Evolutionary conservation across 176 grass and related monocot species (phyloP).

Genomic region (Canna indica): DNA sequence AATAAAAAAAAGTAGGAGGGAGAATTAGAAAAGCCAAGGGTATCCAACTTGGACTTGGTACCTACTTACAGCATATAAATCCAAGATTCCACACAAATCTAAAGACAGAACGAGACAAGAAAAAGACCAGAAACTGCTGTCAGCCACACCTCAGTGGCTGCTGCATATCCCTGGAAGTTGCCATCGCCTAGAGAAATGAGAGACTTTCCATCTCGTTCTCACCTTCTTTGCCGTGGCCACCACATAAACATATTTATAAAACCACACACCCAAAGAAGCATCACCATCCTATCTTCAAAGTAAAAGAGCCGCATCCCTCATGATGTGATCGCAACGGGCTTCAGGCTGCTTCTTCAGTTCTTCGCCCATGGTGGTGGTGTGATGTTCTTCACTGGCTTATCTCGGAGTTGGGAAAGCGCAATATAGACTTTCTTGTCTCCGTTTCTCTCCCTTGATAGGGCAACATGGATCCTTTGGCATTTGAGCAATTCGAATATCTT

Average conservation of each 20-base stretch:
- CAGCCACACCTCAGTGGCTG: neutral
- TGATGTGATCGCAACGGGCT: neutral
- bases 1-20: neutral
- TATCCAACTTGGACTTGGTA: neutral
- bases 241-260: no score
- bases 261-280: no score
- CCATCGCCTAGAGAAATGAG: neutral
- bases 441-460: neutral
- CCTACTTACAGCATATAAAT: neutral
- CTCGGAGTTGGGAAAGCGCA: neutral
- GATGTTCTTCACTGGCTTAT: neutral
- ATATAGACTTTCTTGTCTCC: neutral
- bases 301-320: neutral
- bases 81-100: neutral
- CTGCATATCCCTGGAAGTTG: neutral
- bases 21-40: neutral
- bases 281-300: neutral
- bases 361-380: neutral
- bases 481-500: neutral
- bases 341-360: neutral
- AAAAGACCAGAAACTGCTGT: neutral
- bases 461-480: neutral
- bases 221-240: no score
- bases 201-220: neutral
- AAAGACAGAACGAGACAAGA: neutral